phyloP scores from a whole-genome alignment of 768 basidiomycete species.

The Jaapia argillacea region DNA sequence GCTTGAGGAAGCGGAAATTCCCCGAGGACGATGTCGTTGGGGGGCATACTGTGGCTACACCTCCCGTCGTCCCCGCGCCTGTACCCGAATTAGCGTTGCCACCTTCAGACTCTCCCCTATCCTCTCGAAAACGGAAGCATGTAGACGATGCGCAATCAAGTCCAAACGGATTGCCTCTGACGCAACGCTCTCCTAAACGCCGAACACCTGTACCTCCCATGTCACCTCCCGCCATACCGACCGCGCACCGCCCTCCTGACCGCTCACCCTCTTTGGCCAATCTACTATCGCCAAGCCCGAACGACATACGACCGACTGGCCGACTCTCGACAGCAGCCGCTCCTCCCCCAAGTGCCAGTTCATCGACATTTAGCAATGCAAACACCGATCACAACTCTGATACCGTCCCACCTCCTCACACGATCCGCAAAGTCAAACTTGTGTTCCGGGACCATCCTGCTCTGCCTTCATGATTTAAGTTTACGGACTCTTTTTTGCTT shows the following conservation, averaged over 20 bases:
- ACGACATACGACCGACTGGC: no score
- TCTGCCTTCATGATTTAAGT: constrained; percentile 4
- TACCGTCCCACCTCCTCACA: neutral
- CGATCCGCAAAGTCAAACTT: neutral
- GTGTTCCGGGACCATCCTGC: neutral
- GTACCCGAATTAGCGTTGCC: no score
- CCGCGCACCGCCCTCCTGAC: no score
- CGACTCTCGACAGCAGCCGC: no score
- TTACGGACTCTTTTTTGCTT: neutral
- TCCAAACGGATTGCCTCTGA: no score
- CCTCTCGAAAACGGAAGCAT: constrained; percentile 16
- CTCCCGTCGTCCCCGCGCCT: no score
- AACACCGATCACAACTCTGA: neutral
- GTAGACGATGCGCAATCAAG: constrained; percentile 13
- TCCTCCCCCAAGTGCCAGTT: no score
- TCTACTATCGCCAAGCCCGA: constrained; percentile 42
- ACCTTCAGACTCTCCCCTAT: neutral
- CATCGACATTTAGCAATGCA: no score
- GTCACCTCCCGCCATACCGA: no score
- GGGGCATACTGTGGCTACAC: no score
- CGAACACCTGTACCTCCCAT: no score
- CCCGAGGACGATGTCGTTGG: neutral
- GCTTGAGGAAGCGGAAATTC: constrained; percentile 13
- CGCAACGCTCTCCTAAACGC: no score
- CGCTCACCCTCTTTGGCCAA: constrained; percentile 50